Base-by-base conservation (phyloP, 352 stramenopile genomes). In the Pythium inflatum region DNA sequence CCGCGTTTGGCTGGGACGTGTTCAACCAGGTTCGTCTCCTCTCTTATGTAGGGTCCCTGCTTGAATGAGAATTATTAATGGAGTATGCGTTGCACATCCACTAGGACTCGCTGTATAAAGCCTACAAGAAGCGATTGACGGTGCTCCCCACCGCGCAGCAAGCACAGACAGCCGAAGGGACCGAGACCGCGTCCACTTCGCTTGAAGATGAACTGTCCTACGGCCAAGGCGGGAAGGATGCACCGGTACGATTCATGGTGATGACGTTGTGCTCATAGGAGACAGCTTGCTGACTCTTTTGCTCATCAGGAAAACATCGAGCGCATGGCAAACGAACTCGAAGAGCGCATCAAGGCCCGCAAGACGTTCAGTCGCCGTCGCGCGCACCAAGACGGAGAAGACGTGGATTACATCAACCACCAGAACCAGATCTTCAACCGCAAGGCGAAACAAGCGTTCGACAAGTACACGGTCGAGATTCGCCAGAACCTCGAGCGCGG, bases 381-480 rank as follows among this genome's bases (percentile, higher is more conserved):
- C 65, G 84, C 88, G 62, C 82, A 92, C 64, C 81, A 83, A 73
- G 92, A 97, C 24, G 91, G 86, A 63, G 94, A 98, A 68, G 90
- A 98, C 58, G 95, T 99, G 28, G 93, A 97, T 75, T 98, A 96
- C 74, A 99, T 99, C 78, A 99, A 99, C 85, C 91, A 98, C 73
- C 85, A 97, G 61, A 99, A 99, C 82, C 97, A 96, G 65, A 76
- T 85, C 34, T 99, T 99, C 86, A 99, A 99, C 86, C 88, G 98
- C 81, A 99, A 99, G 80, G 94, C 98, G 61, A 93, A 90, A 58
- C 87, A 97, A 45, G 96, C 97, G 33, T 99, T 98, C 74, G 95
- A 99, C 83, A 98, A 98, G 80, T 98, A 98, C 79, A 99, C 97
- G 20, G 96, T 98, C 22, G 97, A 99, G 71, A 99, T 99, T 78